phyloP scores from a whole-genome alignment of 1,284 basidiomycete species.

The Leccinum subfulvum region DNA sequence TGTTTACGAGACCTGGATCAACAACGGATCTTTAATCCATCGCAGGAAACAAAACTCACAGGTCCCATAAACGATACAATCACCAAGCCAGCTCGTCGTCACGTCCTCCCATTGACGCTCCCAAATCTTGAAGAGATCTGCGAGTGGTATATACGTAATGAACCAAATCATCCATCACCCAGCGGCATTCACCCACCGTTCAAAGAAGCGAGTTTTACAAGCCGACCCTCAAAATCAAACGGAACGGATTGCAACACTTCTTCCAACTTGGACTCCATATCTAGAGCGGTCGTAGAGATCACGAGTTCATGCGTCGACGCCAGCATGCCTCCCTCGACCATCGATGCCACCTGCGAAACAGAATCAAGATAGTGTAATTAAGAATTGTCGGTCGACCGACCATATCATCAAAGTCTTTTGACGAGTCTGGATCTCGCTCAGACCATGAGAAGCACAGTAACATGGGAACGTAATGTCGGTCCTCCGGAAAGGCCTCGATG shows the following conservation, averaged over 20 bases:
- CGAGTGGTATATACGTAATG: conserved; percentile 2
- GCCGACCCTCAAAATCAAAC: conserved; percentile 56
- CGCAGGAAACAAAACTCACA: conserved; percentile 42
- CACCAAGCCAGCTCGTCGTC: conserved; percentile 54
- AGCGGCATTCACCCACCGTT: conserved; percentile 41
- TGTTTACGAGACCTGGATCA: conserved; percentile 26
- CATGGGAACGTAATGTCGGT: conserved; percentile 58
- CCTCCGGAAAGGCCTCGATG: conserved; percentile 48
- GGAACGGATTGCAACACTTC: conserved; percentile 40
- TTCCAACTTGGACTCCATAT: conserved; percentile 54
- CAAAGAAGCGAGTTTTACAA: conserved; percentile 47
- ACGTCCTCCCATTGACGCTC: conserved; percentile 46
- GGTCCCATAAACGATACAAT: conserved; percentile 45
- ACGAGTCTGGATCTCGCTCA: conserved; percentile 38
- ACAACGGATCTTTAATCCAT: not conserved
- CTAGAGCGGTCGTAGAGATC: conserved; percentile 49
- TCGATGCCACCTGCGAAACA: conserved; percentile 42
- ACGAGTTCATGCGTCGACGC: conserved; percentile 43
- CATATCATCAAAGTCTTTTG: conserved; percentile 51
- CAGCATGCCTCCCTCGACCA: conserved; percentile 44
- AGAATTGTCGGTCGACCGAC: conserved; percentile 31
- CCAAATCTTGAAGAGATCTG: conserved; percentile 51
- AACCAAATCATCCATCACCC: not conserved
- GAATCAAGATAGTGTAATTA: not conserved
- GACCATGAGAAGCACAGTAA: conserved; percentile 61